These are phyloP conservation scores for Prunus yedoensis DNA, from an alignment of 331 rosid species.

Conservation along the genomic window DNA sequence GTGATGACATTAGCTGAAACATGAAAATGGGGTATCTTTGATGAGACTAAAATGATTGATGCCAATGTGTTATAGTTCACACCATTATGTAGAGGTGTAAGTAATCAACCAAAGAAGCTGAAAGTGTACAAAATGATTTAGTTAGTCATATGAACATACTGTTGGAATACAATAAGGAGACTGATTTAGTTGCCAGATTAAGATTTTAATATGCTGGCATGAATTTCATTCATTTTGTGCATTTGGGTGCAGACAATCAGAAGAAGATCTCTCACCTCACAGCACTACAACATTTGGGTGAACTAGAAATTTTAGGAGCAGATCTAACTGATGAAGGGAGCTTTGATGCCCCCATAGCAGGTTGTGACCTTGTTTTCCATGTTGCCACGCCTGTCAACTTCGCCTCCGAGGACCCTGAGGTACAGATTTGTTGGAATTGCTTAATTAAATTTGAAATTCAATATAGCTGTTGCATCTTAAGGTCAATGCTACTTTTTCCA, in stretches of 20 bases:
- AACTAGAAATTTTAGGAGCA: slow-evolving; percentile 53
- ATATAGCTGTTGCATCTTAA: not conserved
- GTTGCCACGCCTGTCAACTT: slow-evolving; percentile 81
- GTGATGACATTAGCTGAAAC: not conserved
- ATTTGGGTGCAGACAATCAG: slow-evolving; percentile 45
- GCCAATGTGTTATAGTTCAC: not conserved
- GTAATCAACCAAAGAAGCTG: not conserved
- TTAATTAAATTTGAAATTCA: not conserved
- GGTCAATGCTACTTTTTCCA: not conserved
- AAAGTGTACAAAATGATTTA: not conserved
- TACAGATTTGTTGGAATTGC: slow-evolving; percentile 14
- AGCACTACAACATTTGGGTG: slow-evolving; percentile 51
- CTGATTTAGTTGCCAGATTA: not conserved
- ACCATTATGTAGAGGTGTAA: not conserved
- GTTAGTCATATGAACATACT: not conserved
- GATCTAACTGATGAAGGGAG: slow-evolving; percentile 60
- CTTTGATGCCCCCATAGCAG: slow-evolving; percentile 68
- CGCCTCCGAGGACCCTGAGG: slow-evolving; percentile 87
- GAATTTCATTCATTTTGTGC: not conserved
- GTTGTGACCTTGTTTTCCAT: slow-evolving; percentile 76
- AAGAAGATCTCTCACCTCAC: slow-evolving; percentile 60
- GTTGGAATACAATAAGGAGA: not conserved
- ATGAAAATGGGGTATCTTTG: not conserved
- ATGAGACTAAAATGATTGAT: not conserved
- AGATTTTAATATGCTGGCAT: not conserved